A percentile compares a stretch with the other conserved stretches of the same genome.
Conservation (phyloP, 2,329 filamentous ascomycete genomes). For the Aspergillus ochraceus region DNA sequence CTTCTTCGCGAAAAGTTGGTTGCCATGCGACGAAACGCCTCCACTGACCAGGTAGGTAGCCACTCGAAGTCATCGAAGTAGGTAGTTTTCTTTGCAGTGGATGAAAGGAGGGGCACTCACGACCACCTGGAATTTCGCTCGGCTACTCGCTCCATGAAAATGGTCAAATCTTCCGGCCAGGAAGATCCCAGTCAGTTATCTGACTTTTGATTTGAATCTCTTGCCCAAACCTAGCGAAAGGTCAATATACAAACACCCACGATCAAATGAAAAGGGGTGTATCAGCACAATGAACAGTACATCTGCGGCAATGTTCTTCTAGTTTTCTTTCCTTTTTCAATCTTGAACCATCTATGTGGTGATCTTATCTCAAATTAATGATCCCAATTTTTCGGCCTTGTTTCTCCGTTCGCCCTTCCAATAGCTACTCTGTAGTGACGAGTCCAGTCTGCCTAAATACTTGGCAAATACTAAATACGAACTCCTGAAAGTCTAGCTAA, state of each 20-base stretch:
- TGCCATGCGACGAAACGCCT: slow-evolving; percentile 33
- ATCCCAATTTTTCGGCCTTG: not conserved
- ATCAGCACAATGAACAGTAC: not conserved
- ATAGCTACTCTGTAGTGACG: too few species aligned
- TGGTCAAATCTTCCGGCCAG: too few species aligned
- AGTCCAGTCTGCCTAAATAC: not conserved
- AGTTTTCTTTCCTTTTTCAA: not conserved
- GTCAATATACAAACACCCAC: not conserved
- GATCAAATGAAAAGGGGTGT: not conserved
- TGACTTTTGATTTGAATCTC: not conserved
- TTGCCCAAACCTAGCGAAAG: not conserved
- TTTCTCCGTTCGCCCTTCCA: not conserved
- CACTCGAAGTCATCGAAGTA: slow-evolving; percentile 9
- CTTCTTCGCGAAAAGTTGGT: slow-evolving; percentile 39
- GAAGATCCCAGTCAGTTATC: not conserved
- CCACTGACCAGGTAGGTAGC: slow-evolving; percentile 26
- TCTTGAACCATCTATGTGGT: not conserved
- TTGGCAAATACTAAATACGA: not conserved
- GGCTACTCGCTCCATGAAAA: not conserved
- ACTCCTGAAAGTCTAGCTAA: too few species aligned
- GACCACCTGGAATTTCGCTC: not conserved
- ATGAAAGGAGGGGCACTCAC: not conserved
- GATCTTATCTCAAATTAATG: not conserved
- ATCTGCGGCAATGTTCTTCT: not conserved
- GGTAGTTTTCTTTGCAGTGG: not conserved